These are phyloP conservation scores for Setaria italica DNA, from an alignment of 202 grass and related monocot genomes.

Conservation along the genomic window DNA sequence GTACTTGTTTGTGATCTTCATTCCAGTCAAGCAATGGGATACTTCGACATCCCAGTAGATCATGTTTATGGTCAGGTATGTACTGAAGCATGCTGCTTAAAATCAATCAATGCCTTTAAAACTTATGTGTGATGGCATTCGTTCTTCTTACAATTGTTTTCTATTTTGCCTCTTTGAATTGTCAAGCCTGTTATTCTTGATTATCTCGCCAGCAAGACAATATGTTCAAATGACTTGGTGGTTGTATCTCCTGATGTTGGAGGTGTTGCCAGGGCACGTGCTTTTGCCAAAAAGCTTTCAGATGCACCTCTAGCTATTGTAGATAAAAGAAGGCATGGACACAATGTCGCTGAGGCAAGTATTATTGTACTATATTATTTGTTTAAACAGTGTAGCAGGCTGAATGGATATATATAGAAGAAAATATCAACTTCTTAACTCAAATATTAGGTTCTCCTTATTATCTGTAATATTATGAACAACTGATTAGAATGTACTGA, in stretches of 20 bases:
- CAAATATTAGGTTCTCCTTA: slow-evolving; percentile 9
- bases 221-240: slow-evolving; percentile 88
- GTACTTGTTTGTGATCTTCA: slow-evolving; percentile 97
- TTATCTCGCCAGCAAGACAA: slow-evolving; percentile 97
- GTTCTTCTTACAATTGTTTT: slow-evolving; percentile 20
- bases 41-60: slow-evolving; percentile 98
- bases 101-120: slow-evolving; percentile 29
- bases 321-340: slow-evolving; percentile 97
- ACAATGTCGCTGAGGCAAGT: slow-evolving; percentile 96
- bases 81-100: slow-evolving; percentile 39
- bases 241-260: slow-evolving; percentile 98
- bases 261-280: slow-evolving; percentile 94
- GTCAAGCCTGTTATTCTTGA: slow-evolving; percentile 95
- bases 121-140: slow-evolving; percentile 34
- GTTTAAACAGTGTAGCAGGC: slow-evolving; percentile 2
- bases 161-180: slow-evolving; percentile 29
- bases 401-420: not conserved
- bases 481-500: not conserved
- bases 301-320: slow-evolving; percentile 99
- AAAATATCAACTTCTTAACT: not conserved
- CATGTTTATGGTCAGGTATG: slow-evolving; percentile 97
- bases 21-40: slow-evolving; percentile 99
- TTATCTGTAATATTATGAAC: not conserved
- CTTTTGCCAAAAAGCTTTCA: slow-evolving; percentile 97
- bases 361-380: slow-evolving; percentile 37